Evolutionary conservation across 768 basidiomycete species (phyloP), one percentile per base, ranked within the genome.

Genomic region (Roridomyces roridus): DNA sequence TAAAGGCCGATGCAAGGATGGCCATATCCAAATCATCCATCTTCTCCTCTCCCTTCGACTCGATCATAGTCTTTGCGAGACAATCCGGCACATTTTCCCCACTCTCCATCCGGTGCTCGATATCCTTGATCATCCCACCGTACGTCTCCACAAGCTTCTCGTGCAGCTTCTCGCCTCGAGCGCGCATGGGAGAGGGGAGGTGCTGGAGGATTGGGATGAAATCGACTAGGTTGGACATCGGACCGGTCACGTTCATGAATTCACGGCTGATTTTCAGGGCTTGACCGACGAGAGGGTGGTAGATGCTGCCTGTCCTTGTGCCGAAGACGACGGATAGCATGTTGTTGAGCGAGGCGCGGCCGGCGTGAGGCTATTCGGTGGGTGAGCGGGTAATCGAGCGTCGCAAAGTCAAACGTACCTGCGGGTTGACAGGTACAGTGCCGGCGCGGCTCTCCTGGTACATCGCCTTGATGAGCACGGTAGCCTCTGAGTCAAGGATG

Each of bases 261-360:
- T n/a, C n/a, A n/a, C n/a, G n/a, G n/a, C n/a, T 18, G 12, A 67
- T 45, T 5, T 43, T 26, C 2, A 67, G 48, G 2, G 64, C 64
- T 25, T 35, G 25, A 11, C 45, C 51, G 5, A 67, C 54, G 21
- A 69, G 49, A 3, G 58, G 62, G 26, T 66, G 34, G 3, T 31
- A 25, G 3, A 60, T 42, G 6, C 52, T 46, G 31, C 51, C 52
- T 0, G 68, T 63, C 12, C 68, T 59, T 6, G 58, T 67, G 5
- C 57, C 68, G 20, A 66, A 66, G 5, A 58, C 46, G 21, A 69
- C n/a, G n/a, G n/a, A n/a, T n/a, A n/a, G n/a, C n/a, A n/a, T n/a
- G n/a, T n/a, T n/a, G n/a, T n/a, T n/a, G n/a, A n/a, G n/a, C n/a
- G n/a, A n/a, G n/a, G n/a, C n/a, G n/a, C n/a, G n/a, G n/a, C n/a